phyloP scores from a whole-genome alignment of 2,329 filamentous ascomycete species.

The Proliferodiscus dingleyae region DNA sequence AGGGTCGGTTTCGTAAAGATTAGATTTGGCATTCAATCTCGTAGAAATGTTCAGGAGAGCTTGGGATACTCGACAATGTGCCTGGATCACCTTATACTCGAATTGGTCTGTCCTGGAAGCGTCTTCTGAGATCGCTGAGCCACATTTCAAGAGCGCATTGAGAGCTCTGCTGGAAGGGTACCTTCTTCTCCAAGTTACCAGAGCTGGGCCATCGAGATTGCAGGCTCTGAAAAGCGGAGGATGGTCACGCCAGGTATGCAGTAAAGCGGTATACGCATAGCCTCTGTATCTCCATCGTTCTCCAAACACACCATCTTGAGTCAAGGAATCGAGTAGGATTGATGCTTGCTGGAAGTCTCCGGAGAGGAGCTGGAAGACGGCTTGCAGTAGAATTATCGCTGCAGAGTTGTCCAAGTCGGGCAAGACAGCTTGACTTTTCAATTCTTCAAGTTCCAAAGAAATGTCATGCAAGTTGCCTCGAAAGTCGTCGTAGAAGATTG shows the following conservation, averaged over 20 bases:
- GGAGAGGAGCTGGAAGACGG: neutral
- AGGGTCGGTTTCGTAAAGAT: no score
- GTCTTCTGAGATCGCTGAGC: no score
- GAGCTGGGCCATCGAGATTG: no score
- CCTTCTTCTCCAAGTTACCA: no score
- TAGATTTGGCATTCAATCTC: no score
- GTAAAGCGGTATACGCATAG: neutral
- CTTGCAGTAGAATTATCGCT: neutral
- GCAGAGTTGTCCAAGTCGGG: neutral
- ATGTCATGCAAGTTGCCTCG: neutral
- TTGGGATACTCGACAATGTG: no score
- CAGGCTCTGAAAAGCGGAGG: neutral
- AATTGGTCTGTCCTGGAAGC: no score
- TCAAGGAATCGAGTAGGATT: neutral
- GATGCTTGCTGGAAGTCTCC: neutral
- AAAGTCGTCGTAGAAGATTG: neutral
- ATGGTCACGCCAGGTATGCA: neutral
- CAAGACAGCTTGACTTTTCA: no score
- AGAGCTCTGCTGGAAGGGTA: neutral
- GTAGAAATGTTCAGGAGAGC: no score
- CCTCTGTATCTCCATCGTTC: neutral
- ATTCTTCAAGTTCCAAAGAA: no score
- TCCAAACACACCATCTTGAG: neutral
- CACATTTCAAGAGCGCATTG: no score
- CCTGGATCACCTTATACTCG: no score